Percentiles rank a stretch among this genome's conserved stretches.
Conservation (phyloP, 257 asterid species). For the Sherardia arvensis region DNA sequence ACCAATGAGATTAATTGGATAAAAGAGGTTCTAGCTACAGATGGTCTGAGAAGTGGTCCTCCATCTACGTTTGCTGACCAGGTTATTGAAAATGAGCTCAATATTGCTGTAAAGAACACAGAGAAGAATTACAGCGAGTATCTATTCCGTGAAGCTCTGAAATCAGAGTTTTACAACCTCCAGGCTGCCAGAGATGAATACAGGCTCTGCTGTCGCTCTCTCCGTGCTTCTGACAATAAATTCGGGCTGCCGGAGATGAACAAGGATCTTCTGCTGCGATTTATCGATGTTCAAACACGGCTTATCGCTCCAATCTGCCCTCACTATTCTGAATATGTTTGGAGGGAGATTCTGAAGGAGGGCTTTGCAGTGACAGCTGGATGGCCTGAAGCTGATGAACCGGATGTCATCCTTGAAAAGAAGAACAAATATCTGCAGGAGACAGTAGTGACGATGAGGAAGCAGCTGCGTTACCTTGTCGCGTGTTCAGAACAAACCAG, state of each 20-base stretch:
- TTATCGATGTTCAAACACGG: constrained; percentile 80
- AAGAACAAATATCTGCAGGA: constrained; percentile 81
- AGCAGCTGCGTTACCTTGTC: constrained; percentile 42
- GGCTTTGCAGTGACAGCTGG: constrained; percentile 66
- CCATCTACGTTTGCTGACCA: constrained; percentile 56
- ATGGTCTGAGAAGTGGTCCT: constrained; percentile 44
- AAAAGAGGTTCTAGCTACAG: constrained; percentile 62
- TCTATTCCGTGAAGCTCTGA: constrained; percentile 80
- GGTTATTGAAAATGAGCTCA: constrained; percentile 76
- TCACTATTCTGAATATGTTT: constrained; percentile 67
- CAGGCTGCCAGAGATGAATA: constrained; percentile 91
- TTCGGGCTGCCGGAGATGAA: too few species aligned
- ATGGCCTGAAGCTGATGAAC: constrained; percentile 63
- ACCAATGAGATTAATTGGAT: constrained; percentile 88
- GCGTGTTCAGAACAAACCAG: constrained; percentile 40
- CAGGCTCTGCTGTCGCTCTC: constrained; percentile 66
- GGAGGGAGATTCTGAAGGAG: constrained; percentile 67
- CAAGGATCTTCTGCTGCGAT: constrained; percentile 44
- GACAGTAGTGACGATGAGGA: constrained; percentile 62
- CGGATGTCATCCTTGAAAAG: constrained; percentile 65
- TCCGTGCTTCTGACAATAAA: too few species aligned
- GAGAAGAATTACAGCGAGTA: constrained; percentile 65
- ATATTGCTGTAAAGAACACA: constrained; percentile 57
- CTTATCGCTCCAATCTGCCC: constrained; percentile 78
- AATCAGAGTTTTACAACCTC: constrained; percentile 77